Evolutionary conservation across 108 stramenopile species (phyloP), one percentile per base, ranked within the genome.

Genomic region (Schizochytrium sp.): DNA sequence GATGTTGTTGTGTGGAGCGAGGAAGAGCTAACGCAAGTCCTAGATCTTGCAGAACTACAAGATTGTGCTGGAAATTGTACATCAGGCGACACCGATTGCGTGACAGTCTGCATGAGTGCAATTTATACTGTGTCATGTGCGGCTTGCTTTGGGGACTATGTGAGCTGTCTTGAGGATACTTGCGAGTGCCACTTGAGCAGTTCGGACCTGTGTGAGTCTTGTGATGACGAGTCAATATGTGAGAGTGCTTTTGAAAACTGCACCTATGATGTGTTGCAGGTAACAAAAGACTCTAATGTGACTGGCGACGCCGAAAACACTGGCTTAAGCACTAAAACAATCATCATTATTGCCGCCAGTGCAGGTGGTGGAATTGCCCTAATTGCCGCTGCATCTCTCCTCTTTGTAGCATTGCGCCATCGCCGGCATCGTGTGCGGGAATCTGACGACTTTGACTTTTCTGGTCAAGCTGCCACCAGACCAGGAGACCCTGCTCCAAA

Each of bases 141-240:
- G 10, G 64, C 3, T 8, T 69, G 64, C 15, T 69, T 69, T 69
- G 64, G 64, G 42, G 64, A 69, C 19, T 69, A 44, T 69, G 64
- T 44, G 12, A 44, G 5, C 15, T 69, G 64, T 44, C 10, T 69
- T 7, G 12, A 69, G 5, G 15, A 7, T 44, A 1, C 12, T 7
- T 69, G 64, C 64, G 64, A 38, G 12, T 69, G 64, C 64, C 19
- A 0, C 40, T 0, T 44, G 64, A 38, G 40, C 8, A 44, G 42
- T 69, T 13, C 7, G 7, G 40, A 44, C 28, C 42, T 8, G 8
- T 8, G 12, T 44, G 44, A 8, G 12, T 13, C 15, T 69, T 69
- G 64, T 44, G 12, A 38, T 1, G 44, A 69, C 28, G 19, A 44
- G 64, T 44, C 64, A 10, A 44, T 44, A 44, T 69, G 64, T 44